Conservation (phyloP, 345 rosid genomes). For the Linum trigynum region DNA sequence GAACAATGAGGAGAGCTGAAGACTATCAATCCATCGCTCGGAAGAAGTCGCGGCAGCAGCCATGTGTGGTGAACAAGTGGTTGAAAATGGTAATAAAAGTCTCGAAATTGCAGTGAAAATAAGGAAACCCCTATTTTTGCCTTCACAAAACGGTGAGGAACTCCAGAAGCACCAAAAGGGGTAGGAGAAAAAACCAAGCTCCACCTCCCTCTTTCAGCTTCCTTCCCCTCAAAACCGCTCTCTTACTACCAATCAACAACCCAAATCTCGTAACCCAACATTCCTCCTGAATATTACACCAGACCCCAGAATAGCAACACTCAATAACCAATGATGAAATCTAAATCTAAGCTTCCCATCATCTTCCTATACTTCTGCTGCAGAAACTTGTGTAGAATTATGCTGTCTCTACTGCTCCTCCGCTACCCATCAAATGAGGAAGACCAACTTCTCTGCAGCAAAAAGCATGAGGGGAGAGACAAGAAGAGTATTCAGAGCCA, state of each 20-base stretch:
- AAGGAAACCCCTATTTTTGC: too few species aligned
- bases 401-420: too few species aligned
- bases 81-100: too few species aligned
- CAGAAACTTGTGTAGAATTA: too few species aligned
- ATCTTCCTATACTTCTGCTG: neutral
- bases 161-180: neutral
- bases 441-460: too few species aligned
- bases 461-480: too few species aligned
- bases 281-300: constrained; percentile 13
- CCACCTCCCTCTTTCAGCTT: constrained; percentile 5
- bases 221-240: neutral
- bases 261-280: constrained; percentile 40
- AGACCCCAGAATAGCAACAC: neutral
- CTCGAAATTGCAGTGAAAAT: neutral
- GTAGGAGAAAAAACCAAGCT: constrained; percentile 13
- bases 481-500: too few species aligned
- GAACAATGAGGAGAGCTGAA: constrained; percentile 75
- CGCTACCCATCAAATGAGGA: too few species aligned
- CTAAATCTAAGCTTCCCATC: neutral
- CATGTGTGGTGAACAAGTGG: neutral
- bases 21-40: constrained; percentile 93
- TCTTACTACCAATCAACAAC: constrained; percentile 41
- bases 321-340: neutral
- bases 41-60: constrained; percentile 42
- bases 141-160: too few species aligned